Conservation (phyloP, 2,329 filamentous ascomycete species). For the Xylariaceae sp. region DNA sequence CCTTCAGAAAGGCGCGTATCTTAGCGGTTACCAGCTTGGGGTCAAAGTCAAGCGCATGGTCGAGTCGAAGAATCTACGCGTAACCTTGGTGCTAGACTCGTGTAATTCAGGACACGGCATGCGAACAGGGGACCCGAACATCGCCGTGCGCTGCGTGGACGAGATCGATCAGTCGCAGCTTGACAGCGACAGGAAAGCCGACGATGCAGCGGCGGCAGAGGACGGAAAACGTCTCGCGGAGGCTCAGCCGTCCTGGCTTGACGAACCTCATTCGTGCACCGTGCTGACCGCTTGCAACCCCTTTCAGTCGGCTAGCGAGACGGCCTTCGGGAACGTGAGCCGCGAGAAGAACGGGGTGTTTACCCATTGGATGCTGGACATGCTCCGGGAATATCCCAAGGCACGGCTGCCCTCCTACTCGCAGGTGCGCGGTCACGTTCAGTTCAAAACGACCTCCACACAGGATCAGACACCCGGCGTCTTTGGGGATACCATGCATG, state of each 20-base stretch:
- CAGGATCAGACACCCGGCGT: neutral
- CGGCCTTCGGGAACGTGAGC: neutral
- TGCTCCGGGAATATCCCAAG: neutral
- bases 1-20: neutral
- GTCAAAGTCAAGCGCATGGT: neutral
- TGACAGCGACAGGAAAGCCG: neutral
- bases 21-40: neutral
- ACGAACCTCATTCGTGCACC: neutral
- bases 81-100: neutral
- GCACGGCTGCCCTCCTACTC: neutral
- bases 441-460: neutral
- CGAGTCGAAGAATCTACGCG: neutral
- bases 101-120: neutral
- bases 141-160: neutral
- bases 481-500: neutral
- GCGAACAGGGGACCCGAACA: neutral
- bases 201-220: neutral
- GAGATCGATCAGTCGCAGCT: neutral
- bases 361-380: neutral
- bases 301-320: neutral
- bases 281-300: neutral
- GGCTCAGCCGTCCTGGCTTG: neutral
- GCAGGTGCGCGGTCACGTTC: neutral
- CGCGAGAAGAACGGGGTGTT: neutral
- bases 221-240: neutral